phyloP scores from a whole-genome alignment of 768 basidiomycete genomes.

The Mycena indigotica region DNA sequence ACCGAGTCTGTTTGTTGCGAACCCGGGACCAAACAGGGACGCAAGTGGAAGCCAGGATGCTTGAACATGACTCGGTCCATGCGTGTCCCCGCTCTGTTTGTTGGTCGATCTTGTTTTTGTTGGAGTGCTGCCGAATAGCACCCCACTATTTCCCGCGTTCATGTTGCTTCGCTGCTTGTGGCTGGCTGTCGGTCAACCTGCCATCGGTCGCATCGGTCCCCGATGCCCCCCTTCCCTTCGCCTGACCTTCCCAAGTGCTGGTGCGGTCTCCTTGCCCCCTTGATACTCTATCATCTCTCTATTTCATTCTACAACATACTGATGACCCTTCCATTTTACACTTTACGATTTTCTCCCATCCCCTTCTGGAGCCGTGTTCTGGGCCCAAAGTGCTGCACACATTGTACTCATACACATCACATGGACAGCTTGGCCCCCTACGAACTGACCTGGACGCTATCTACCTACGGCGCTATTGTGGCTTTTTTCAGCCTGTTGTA shows the following conservation, averaged over 20 bases:
- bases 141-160: not conserved
- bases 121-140: not conserved
- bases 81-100: conserved; percentile 2
- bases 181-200: not conserved
- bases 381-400: not conserved
- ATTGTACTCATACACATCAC: not conserved
- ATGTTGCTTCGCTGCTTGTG: not conserved
- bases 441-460: not conserved
- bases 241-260: conserved; percentile 2
- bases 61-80: not conserved
- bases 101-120: not conserved
- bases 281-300: not conserved
- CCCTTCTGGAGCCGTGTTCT: not conserved
- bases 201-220: not conserved
- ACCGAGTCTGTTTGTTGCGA: conserved; percentile 69
- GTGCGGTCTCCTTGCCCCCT: not conserved
- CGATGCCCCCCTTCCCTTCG: not conserved
- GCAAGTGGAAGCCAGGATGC: conserved; percentile 17
- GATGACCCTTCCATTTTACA: not conserved
- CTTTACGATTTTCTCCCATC: not conserved
- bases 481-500: not conserved
- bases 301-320: not conserved
- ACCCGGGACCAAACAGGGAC: conserved; percentile 53
- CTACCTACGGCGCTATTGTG: not conserved
- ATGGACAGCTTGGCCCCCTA: not conserved